A percentile compares a stretch with the other conserved stretches of the same genome.
Conservation (phyloP, 768 basidiomycete genomes). For the Calocybe gangraenosa region DNA sequence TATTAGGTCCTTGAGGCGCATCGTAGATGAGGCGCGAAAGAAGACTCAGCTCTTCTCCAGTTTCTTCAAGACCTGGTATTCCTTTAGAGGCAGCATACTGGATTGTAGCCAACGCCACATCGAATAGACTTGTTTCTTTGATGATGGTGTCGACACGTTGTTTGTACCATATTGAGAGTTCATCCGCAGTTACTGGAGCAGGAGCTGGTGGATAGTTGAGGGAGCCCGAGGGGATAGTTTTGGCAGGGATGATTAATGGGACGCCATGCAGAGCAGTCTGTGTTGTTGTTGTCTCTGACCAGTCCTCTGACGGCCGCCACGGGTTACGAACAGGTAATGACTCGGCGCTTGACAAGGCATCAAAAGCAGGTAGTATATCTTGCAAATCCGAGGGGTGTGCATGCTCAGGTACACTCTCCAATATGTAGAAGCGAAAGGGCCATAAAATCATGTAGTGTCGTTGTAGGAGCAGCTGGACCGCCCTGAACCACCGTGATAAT, state of each 20-base stretch:
- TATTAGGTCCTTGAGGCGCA: conserved; percentile 42
- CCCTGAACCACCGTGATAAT: conserved; percentile 50
- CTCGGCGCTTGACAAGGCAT: conserved; percentile 45
- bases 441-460: conserved; percentile 58
- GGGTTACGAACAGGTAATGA: conserved; percentile 20
- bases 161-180: conserved; percentile 75
- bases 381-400: conserved; percentile 57
- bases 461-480: conserved; percentile 53
- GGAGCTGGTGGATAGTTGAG: conserved; percentile 6
- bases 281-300: conserved; percentile 49
- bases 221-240: conserved; percentile 1
- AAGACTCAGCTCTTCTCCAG: conserved; percentile 90
- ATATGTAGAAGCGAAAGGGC: conserved; percentile 65
- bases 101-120: conserved; percentile 71
- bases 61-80: conserved; percentile 70
- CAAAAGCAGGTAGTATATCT: conserved; percentile 60
- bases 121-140: conserved; percentile 66
- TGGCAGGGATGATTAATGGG: conserved; percentile 10
- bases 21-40: conserved; percentile 88
- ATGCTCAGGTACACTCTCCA: conserved; percentile 75
- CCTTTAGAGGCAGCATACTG: conserved; percentile 86
- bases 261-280: conserved; percentile 33
- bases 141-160: conserved; percentile 60
- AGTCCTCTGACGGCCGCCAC: conserved; percentile 57
- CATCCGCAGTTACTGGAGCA: conserved; percentile 38